Evolutionary conservation across 352 stramenopile species (phyloP).

Genomic region (Lagenidium giganteum): DNA sequence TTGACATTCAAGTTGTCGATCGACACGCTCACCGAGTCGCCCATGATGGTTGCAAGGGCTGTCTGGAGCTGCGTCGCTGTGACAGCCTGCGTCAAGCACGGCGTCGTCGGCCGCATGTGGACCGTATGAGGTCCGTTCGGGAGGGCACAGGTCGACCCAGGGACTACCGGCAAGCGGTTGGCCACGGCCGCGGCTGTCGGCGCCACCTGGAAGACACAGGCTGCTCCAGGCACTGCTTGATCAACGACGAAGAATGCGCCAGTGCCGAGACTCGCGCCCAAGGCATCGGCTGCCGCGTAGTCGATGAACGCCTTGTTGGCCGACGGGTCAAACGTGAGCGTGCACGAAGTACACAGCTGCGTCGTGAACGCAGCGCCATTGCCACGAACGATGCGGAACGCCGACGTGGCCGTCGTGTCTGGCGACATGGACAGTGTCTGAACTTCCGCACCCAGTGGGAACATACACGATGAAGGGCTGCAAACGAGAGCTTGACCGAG

Average conservation of each 20-base stretch:
- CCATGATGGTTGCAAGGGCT: conserved; percentile 33
- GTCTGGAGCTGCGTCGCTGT: conserved; percentile 19
- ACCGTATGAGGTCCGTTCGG: conserved; percentile 35
- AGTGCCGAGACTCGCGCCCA: conserved; percentile 67
- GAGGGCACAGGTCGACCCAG: conserved; percentile 32
- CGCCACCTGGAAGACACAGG: conserved; percentile 56
- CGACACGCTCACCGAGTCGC: conserved; percentile 58
- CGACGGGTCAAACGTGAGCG: conserved; percentile 34
- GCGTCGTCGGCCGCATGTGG: conserved; percentile 30
- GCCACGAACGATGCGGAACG: conserved; percentile 68
- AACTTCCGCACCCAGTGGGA: conserved; percentile 90
- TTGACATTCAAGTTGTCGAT: no score
- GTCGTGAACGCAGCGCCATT: conserved; percentile 23
- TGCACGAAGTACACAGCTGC: conserved; percentile 29
- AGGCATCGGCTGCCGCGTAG: conserved; percentile 44
- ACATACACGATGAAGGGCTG: conserved; percentile 47
- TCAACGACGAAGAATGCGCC: conserved; percentile 71
- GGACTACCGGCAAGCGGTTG: conserved; percentile 34
- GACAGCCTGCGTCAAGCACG: conserved; percentile 38
- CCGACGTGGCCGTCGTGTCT: conserved; percentile 39
- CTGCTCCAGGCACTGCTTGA: conserved; percentile 20
- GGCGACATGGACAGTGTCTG: conserved; percentile 85
- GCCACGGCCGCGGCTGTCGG: conserved; percentile 23
- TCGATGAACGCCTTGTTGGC: conserved; percentile 43
- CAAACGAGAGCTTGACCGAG: conserved; percentile 23